Percentiles rank a stretch among this genome's conserved stretches.
Evolutionary conservation across 371 early-diverging fungal species (phyloP).

Genomic region (Mortierella sp.): DNA sequence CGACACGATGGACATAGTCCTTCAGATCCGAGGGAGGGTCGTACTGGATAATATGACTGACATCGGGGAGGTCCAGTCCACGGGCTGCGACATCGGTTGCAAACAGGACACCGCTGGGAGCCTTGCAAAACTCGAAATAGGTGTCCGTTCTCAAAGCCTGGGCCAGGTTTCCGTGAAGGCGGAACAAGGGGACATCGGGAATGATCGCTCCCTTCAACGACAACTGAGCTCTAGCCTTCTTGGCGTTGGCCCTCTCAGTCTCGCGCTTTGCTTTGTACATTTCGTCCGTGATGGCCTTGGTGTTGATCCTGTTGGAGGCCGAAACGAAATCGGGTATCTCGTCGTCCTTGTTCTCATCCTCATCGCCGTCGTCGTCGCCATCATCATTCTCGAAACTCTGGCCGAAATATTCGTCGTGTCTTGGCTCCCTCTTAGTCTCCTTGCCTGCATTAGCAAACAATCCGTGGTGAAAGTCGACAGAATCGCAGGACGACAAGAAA

Average conservation of each 20-base stretch:
- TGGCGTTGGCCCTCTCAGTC: conserved; percentile 54
- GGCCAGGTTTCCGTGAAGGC: conserved; percentile 92
- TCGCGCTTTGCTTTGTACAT: conserved; percentile 44
- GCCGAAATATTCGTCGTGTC: conserved; percentile 49
- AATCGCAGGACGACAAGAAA: conserved; percentile 92
- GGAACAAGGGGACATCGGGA: conserved; percentile 74
- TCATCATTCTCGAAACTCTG: conserved; percentile 34
- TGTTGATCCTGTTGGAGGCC: conserved; percentile 46
- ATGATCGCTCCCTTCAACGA: conserved; percentile 66
- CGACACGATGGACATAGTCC: conserved; percentile 98
- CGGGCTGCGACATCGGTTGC: conserved; percentile 99
- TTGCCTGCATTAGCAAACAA: conserved; percentile 75
- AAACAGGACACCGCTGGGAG: conserved; percentile 81
- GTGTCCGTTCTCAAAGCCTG: conserved; percentile 83
- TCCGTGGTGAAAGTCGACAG: conserved; percentile 93
- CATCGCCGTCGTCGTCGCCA: conserved; percentile 56
- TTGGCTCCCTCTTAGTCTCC: conserved; percentile 58
- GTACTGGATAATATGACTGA: conserved; percentile 95
- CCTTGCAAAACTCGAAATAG: conserved; percentile 78
- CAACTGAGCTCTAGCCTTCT: conserved; percentile 41
- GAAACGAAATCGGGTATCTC: conserved; percentile 47
- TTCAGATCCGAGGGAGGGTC: conserved; percentile 96
- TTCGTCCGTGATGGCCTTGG: conserved; percentile 41
- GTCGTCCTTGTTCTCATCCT: conserved; percentile 57
- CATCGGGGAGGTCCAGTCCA: conserved; percentile 97